Percentiles rank a stretch among this genome's conserved stretches.
These are phyloP conservation scores for Aspergillus puulaauensis DNA, from an alignment of 2,329 filamentous ascomycete species.

Conservation along the genomic window DNA sequence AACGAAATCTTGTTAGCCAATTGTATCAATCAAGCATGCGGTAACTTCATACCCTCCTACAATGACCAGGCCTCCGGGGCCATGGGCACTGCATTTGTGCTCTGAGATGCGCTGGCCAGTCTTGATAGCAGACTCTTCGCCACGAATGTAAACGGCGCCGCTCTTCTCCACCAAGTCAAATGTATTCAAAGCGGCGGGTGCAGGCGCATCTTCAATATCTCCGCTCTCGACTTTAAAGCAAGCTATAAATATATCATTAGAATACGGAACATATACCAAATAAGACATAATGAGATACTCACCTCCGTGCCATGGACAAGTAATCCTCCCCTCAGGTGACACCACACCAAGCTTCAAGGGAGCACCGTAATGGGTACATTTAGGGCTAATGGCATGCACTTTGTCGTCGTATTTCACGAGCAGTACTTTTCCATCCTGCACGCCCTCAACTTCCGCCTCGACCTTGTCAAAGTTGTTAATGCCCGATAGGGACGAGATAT, in stretches of 20 bases:
- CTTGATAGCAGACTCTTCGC: constrained; percentile 77
- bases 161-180: constrained; percentile 81
- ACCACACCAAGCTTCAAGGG: constrained; percentile 84
- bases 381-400: constrained; percentile 76
- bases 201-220: constrained; percentile 93
- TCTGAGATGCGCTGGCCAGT: constrained; percentile 70
- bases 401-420: constrained; percentile 75
- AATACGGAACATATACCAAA: neutral
- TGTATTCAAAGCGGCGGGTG: constrained; percentile 77
- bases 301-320: constrained; percentile 97
- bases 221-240: constrained; percentile 90
- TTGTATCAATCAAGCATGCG: neutral
- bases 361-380: constrained; percentile 89
- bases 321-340: constrained; percentile 76
- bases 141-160: constrained; percentile 80
- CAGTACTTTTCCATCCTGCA: constrained; percentile 82
- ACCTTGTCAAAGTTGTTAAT: constrained; percentile 79
- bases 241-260: constrained; percentile 52
- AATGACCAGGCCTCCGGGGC: constrained; percentile 67
- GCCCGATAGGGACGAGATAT: constrained; percentile 65
- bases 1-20: neutral
- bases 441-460: constrained; percentile 86
- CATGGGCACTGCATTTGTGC: constrained; percentile 64
- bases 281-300: constrained; percentile 26
- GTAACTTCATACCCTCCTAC: constrained; percentile 63